Conservation (phyloP, 2,329 filamentous ascomycete species). For the Calcarisporium arbuscula region DNA sequence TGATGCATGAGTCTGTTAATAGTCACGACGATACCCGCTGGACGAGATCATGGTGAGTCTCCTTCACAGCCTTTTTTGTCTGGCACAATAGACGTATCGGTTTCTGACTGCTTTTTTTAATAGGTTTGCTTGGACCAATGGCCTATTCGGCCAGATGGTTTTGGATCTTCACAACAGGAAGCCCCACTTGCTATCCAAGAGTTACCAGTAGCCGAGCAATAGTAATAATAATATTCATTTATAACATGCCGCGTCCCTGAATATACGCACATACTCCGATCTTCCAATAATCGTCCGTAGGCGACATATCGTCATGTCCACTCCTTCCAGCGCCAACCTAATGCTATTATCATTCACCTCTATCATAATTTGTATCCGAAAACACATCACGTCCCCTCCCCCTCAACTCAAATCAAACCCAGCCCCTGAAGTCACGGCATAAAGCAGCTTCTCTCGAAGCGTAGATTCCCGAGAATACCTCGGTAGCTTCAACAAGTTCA, state of each 20-base stretch:
- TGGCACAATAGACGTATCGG: too few species aligned
- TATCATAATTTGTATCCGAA: too few species aligned
- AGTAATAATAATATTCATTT: too few species aligned
- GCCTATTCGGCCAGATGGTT: slow-evolving; percentile 78
- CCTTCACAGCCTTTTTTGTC: neutral
- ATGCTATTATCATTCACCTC: too few species aligned
- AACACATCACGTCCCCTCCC: neutral
- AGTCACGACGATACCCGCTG: slow-evolving; percentile 23
- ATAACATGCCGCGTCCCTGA: too few species aligned
- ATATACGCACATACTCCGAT: too few species aligned
- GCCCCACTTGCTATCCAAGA: slow-evolving; percentile 53
- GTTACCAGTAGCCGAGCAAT: slow-evolving; percentile 45
- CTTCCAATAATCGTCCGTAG: too few species aligned
- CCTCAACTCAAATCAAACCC: slow-evolving; percentile 75
- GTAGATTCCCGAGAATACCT: slow-evolving; percentile 62
- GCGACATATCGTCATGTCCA: too few species aligned
- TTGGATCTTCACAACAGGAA: slow-evolving; percentile 68
- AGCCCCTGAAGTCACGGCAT: slow-evolving; percentile 82
- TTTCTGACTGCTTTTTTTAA: slow-evolving; percentile 21
- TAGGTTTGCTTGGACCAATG: slow-evolving; percentile 87
- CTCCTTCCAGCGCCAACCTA: too few species aligned
- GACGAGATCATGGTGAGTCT: slow-evolving; percentile 30
- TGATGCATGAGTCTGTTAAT: slow-evolving; percentile 64
- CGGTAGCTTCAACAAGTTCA: slow-evolving; percentile 89
- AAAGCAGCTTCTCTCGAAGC: slow-evolving; percentile 75